Percentiles rank a stretch among this genome's conserved stretches.
Conservation (phyloP, 192 early-diverging fungal species). For the Coemansia sp. region DNA sequence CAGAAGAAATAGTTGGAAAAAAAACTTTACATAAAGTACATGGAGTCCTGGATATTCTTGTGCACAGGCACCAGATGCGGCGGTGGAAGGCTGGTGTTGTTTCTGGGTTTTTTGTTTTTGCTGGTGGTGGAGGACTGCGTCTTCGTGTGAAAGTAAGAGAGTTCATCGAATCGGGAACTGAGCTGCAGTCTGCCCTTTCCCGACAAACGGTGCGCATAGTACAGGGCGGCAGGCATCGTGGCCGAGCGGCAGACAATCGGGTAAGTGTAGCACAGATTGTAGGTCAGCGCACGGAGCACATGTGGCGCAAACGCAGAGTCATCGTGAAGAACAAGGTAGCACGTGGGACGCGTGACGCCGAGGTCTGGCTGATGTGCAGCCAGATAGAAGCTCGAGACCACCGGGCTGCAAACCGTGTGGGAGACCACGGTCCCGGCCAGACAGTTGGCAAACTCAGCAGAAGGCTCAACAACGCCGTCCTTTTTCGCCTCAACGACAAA, state of each 20-base stretch:
- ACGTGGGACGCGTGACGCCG: slow-evolving; percentile 22
- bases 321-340: slow-evolving; percentile 45
- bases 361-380: slow-evolving; percentile 22
- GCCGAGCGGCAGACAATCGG: slow-evolving; percentile 20
- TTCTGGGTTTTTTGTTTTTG: neutral
- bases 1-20: too few species aligned
- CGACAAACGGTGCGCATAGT: slow-evolving; percentile 45
- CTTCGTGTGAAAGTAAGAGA: slow-evolving; percentile 4
- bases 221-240: slow-evolving; percentile 39
- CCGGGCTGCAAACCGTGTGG: neutral
- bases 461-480: too few species aligned
- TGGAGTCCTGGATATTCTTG: slow-evolving; percentile 18
- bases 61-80: slow-evolving; percentile 32
- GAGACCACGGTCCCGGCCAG: slow-evolving; percentile 25
- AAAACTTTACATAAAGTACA: slow-evolving; percentile 37
- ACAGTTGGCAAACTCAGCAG: slow-evolving; percentile 18
- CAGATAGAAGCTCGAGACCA: slow-evolving; percentile 28
- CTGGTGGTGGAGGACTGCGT: neutral
- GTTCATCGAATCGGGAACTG: slow-evolving; percentile 11
- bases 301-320: slow-evolving; percentile 12
- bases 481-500: slow-evolving; percentile 1
- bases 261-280: slow-evolving; percentile 33
- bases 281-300: slow-evolving; percentile 19
- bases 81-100: neutral
- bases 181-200: slow-evolving; percentile 34